These are phyloP conservation scores for Lepiota subincarnata DNA, from an alignment of 768 basidiomycete genomes.

Conservation along the genomic window DNA sequence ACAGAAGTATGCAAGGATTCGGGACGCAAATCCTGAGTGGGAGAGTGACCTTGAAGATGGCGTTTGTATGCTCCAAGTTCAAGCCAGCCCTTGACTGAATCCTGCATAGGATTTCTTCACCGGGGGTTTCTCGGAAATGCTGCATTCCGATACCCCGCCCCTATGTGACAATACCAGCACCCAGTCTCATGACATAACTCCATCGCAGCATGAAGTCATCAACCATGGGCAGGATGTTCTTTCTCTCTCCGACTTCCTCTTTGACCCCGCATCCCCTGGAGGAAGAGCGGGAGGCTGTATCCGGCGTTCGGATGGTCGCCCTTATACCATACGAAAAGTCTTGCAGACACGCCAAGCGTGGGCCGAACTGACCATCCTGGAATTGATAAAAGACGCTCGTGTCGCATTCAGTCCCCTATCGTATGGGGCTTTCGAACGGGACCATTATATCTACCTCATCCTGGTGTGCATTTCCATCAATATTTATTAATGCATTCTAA, in stretches of 20 bases:
- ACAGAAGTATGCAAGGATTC: background rate
- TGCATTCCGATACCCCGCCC: background rate
- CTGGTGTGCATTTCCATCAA: background rate
- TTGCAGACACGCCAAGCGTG: conserved; percentile 7
- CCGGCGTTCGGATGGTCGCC: conserved; percentile 8
- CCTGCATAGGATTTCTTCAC: background rate
- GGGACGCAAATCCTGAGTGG: conserved; percentile 3
- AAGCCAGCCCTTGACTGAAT: background rate
- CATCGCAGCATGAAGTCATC: background rate
- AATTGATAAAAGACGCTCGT: background rate
- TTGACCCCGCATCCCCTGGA: background rate
- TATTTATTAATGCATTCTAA: no score
- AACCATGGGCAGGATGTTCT: background rate
- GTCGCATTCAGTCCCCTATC: background rate
- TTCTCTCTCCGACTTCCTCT: conserved; percentile 1
- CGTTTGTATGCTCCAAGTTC: background rate
- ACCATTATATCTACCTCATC: conserved; percentile 3
- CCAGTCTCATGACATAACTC: background rate
- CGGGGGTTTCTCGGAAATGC: background rate
- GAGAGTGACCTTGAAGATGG: background rate
- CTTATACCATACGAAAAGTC: conserved; percentile 6
- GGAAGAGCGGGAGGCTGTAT: background rate
- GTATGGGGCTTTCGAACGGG: conserved; percentile 5
- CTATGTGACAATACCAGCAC: background rate
- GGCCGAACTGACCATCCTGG: conserved; percentile 7